phyloP scores from a whole-genome alignment of 108 stramenopile species.

The Nitzschia inconspicua region DNA sequence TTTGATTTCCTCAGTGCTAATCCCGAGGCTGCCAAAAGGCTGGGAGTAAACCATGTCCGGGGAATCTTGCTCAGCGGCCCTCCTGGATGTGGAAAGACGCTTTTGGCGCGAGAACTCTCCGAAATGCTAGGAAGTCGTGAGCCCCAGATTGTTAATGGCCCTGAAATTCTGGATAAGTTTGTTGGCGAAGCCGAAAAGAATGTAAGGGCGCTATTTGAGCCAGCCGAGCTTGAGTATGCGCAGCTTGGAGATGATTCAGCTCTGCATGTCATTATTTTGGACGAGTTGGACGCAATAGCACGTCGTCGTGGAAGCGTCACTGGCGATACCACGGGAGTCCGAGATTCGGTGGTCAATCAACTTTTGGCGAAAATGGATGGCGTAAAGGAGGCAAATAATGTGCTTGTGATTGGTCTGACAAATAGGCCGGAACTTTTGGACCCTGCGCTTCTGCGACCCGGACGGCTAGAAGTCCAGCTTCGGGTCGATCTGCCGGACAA shows the following conservation, averaged over 20 bases:
- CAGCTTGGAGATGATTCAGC: constrained; percentile 63
- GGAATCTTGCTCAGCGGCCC: constrained; percentile 80
- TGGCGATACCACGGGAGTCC: constrained; percentile 60
- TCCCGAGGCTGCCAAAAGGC: constrained; percentile 81
- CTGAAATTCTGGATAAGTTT: constrained; percentile 66
- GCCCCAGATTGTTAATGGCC: constrained; percentile 91
- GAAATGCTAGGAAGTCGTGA: constrained; percentile 88
- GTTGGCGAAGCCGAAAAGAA: constrained; percentile 77
- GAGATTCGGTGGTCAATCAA: constrained; percentile 89
- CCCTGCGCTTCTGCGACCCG: constrained; percentile 76
- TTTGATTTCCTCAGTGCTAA: constrained; percentile 46
- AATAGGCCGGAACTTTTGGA: constrained; percentile 88
- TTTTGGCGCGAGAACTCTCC: constrained; percentile 90
- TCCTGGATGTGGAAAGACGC: constrained; percentile 84
- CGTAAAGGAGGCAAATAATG: constrained; percentile 65
- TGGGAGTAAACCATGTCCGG: constrained; percentile 84
- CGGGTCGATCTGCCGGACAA: constrained; percentile 74
- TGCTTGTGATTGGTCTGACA: constrained; percentile 84
- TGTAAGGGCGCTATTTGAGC: constrained; percentile 62
- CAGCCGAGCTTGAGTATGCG: constrained; percentile 65
- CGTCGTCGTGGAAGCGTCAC: constrained; percentile 68
- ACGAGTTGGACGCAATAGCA: constrained; percentile 90
- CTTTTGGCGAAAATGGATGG: constrained; percentile 92
- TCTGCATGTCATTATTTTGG: constrained; percentile 85
- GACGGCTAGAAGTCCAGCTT: constrained; percentile 87